Evolutionary conservation across 352 stramenopile genomes (phyloP).

Genomic region (Stramenopiles sp.): DNA sequence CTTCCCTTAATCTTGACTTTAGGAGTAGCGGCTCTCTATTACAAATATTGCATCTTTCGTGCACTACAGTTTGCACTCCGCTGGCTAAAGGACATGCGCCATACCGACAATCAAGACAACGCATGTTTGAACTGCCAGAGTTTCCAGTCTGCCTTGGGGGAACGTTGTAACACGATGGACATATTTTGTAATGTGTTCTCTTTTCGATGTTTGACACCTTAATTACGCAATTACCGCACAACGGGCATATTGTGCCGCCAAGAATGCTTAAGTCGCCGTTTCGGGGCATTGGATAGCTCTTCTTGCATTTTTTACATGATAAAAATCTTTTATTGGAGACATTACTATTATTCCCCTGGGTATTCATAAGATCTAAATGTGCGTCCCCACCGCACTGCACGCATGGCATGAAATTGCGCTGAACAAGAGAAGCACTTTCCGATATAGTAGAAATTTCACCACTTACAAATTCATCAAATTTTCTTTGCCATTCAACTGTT

Average conservation of each 20-base stretch:
- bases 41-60: not conserved
- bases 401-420: not conserved
- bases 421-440: not conserved
- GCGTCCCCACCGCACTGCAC: not conserved
- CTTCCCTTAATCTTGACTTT: not conserved
- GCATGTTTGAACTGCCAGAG: not conserved
- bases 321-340: not conserved
- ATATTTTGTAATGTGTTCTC: not conserved
- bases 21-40: not conserved
- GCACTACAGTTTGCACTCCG: not conserved
- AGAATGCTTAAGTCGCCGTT: not conserved
- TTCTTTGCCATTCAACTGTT: not conserved
- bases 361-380: not conserved
- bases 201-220: not conserved
- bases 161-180: not conserved
- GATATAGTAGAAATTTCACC: not conserved
- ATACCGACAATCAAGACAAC: not conserved
- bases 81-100: not conserved
- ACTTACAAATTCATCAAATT: not conserved
- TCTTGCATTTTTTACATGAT: not conserved
- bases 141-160: not conserved
- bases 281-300: not conserved
- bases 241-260: not conserved
- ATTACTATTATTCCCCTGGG: not conserved
- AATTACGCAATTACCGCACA: not conserved